These are phyloP conservation scores for Camillea tinctor DNA, from an alignment of 2,329 filamentous ascomycete genomes.

Conservation along the genomic window DNA sequence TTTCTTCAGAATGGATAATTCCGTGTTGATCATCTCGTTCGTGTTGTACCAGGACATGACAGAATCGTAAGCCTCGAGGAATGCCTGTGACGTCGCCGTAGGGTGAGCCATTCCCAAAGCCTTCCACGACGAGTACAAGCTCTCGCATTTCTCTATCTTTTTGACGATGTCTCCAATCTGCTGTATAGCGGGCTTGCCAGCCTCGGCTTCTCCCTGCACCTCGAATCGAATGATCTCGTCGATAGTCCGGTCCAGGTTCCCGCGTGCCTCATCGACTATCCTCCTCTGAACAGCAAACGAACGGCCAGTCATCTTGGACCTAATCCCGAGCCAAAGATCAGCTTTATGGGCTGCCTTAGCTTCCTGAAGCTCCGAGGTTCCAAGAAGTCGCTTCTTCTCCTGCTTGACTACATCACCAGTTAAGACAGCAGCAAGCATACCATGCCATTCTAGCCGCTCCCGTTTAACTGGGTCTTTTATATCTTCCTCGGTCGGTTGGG, in stretches of 20 bases:
- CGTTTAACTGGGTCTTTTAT: constrained; percentile 82
- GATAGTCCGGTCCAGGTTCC: constrained; percentile 69
- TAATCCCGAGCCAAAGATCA: constrained; percentile 84
- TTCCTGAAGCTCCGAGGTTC: constrained; percentile 60
- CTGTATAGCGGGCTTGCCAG: constrained; percentile 80
- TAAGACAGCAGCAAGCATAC: constrained; percentile 92
- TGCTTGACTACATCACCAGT: constrained; percentile 97
- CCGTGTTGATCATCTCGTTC: constrained; percentile 91
- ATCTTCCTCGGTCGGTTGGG: constrained; percentile 88
- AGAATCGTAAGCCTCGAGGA: constrained; percentile 79
- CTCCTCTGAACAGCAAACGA: constrained; percentile 81
- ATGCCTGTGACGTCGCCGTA: constrained; percentile 71
- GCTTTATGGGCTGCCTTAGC: constrained; percentile 68
- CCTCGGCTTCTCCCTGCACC: constrained; percentile 90
- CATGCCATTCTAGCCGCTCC: constrained; percentile 94
- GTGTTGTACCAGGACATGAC: constrained; percentile 97
- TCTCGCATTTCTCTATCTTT: constrained; percentile 87
- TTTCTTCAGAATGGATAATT: constrained; percentile 84
- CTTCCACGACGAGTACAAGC: constrained; percentile 77
- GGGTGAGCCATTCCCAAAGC: constrained; percentile 75
- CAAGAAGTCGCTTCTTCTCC: constrained; percentile 93
- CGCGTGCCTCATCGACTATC: constrained; percentile 81
- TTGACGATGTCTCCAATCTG: constrained; percentile 88
- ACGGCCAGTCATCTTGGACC: constrained; percentile 80
- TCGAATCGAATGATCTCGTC: constrained; percentile 91